These are phyloP conservation scores for Fomitopsis pinicola DNA, from an alignment of 1,284 basidiomycete species.

Conservation along the genomic window DNA sequence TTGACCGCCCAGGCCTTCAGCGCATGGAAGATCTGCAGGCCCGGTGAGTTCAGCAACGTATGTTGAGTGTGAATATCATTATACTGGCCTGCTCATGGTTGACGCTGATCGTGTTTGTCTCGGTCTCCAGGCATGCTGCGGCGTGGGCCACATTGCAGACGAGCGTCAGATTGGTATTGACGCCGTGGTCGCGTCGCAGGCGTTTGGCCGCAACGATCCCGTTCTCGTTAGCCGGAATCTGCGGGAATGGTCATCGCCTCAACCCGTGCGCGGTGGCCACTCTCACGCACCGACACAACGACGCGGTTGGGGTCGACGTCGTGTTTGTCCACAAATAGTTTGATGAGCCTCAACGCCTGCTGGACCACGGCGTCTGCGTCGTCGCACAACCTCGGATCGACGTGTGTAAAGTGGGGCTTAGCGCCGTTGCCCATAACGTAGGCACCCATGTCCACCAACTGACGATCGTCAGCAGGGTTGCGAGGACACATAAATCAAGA, in stretches of 20 bases:
- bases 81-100: constrained; percentile 42
- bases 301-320: constrained; percentile 37
- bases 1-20: background rate
- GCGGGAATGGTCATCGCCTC: background rate
- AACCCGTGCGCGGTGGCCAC: background rate
- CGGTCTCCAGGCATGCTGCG: constrained; percentile 47
- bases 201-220: constrained; percentile 46
- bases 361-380: constrained; percentile 34
- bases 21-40: background rate
- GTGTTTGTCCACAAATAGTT: constrained; percentile 33
- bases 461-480: constrained; percentile 1
- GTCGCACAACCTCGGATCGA: constrained; percentile 41
- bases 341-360: constrained; percentile 36
- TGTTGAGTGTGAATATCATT: constrained; percentile 19
- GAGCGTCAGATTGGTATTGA: constrained; percentile 46
- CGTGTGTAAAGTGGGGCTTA: constrained; percentile 47
- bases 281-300: constrained; percentile 44
- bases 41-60: constrained; percentile 11
- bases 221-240: constrained; percentile 56
- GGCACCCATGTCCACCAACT: constrained; percentile 50
- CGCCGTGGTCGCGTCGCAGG: constrained; percentile 33
- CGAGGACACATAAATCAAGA: constrained; percentile 2
- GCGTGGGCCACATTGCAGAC: constrained; percentile 52
- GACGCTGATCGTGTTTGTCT: constrained; percentile 44
- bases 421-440: constrained; percentile 36